Base-by-base conservation (phyloP, 1,284 basidiomycete genomes). In the Trichosporon ovoides region DNA sequence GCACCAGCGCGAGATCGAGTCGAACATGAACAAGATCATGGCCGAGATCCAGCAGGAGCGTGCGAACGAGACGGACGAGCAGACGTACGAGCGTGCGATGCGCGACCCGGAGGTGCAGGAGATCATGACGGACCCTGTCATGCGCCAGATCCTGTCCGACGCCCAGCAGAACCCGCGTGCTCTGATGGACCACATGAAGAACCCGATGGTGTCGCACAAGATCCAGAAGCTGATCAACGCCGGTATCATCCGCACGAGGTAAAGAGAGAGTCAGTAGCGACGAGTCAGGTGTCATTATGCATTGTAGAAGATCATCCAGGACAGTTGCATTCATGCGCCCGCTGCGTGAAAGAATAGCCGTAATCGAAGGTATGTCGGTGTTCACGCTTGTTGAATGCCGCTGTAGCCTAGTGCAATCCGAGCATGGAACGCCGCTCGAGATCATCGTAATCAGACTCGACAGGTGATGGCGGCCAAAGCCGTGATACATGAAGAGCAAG, bases 111-210 rank as follows among this genome's bases (percentile, higher is more conserved):
- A 98, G 79, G 84, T 97, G 54, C 89, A 88, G 59, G 86, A 77
- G 66, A 81, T 82, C 65, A 80, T 82, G 80, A 68, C 71, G 55
- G 66, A 66, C 57, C 65, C 65, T 14, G 80, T 92, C 61, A 93
- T 94, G 88, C 89, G 93, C 79, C 86, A 87, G 68, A 98, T 99
- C 67, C 78, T 98, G 68, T 87, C 94, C 74, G 94, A 98, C 79
- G 92, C 93, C 5, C 96, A 99, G 78, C 75, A 80, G 51, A 87
- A 97, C 78, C 95, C 96, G 3, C 81, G 84, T 33, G 91, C 93
- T 16, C 80, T 99, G 61, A 89, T 92, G 78, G 91, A 97, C 67
- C 95, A 98, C 79, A 91, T 98, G 89, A 92, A 94, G 84, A 97
- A 95, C 73, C 89, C 91, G 9, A 81, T 83, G 57, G 73, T 77